A percentile compares a stretch with the other conserved stretches of the same genome.
These are phyloP conservation scores for Boletus insuetus DNA, from an alignment of 768 basidiomycete genomes.

Conservation along the genomic window DNA sequence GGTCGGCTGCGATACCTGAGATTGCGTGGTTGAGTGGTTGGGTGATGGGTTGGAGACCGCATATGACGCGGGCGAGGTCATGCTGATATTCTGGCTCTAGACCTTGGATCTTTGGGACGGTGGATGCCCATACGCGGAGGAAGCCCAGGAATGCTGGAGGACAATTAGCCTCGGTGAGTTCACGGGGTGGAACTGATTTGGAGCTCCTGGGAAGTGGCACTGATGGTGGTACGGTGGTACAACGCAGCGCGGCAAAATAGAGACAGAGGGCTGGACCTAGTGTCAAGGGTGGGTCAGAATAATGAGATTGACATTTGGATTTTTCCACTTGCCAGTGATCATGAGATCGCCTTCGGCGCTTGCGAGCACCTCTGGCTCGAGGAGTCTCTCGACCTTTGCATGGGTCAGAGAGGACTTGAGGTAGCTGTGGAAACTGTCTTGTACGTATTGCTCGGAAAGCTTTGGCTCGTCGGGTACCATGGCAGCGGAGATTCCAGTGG, in stretches of 20 bases:
- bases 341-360: conserved; percentile 82
- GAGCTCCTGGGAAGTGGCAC: conserved; percentile 68
- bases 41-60: conserved; percentile 48
- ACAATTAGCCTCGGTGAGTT: conserved; percentile 67
- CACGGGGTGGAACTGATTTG: conserved; percentile 47
- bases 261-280: conserved; percentile 78
- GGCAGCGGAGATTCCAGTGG: background rate
- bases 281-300: background rate
- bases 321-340: conserved; percentile 64
- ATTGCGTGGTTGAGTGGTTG: conserved; percentile 42
- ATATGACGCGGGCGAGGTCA: conserved; percentile 80
- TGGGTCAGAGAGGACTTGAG: conserved; percentile 75
- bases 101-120: conserved; percentile 62
- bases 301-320: background rate
- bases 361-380: conserved; percentile 70
- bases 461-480: conserved; percentile 30
- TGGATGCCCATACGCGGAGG: conserved; percentile 67
- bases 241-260: conserved; percentile 80
- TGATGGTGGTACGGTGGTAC: conserved; percentile 72
- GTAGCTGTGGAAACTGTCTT: conserved; percentile 80
- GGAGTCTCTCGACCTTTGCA: conserved; percentile 71
- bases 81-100: conserved; percentile 67
- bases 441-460: conserved; percentile 64
- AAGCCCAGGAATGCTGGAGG: conserved; percentile 67
- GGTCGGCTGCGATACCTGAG: conserved; percentile 68